phyloP scores from a whole-genome alignment of 2,329 filamentous ascomycete species.

The Trichoderma atrobrunneum region DNA sequence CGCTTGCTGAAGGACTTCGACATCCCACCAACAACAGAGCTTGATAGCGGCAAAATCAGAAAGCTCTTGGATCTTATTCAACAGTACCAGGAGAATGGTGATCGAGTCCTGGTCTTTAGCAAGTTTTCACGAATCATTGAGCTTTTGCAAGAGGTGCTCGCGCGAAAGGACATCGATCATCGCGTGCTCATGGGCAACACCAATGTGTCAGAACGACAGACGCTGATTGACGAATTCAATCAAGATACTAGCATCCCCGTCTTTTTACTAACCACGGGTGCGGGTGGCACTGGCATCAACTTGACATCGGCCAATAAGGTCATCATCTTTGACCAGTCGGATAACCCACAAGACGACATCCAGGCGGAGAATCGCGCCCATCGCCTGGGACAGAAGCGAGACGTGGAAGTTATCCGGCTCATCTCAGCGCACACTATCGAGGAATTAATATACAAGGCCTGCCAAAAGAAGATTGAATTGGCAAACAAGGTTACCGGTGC shows the following conservation, averaged over 20 bases:
- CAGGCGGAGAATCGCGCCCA: conserved; percentile 97
- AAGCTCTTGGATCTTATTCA: conserved; percentile 73
- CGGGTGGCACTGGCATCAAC: conserved; percentile 96
- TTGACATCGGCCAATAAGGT: conserved; percentile 95
- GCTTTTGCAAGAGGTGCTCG: conserved; percentile 79
- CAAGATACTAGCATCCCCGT: conserved; percentile 73
- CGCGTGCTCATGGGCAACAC: conserved; percentile 86
- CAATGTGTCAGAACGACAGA: conserved; percentile 77
- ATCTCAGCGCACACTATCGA: conserved; percentile 82
- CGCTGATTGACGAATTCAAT: conserved; percentile 84
- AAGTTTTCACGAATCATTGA: conserved; percentile 92
- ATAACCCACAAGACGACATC: conserved; percentile 97
- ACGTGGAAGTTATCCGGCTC: conserved; percentile 86
- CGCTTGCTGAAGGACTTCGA: conserved; percentile 52
- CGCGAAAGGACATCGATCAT: conserved; percentile 69
- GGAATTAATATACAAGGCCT: conserved; percentile 87
- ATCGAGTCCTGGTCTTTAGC: conserved; percentile 86
- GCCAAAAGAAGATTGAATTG: conserved; percentile 87
- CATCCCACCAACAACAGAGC: conserved; percentile 51
- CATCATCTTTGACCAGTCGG: conserved; percentile 94
- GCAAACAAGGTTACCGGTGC: conserved; percentile 60
- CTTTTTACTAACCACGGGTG: conserved; percentile 89
- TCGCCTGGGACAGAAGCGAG: conserved; percentile 83
- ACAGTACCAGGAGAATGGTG: conserved; percentile 73
- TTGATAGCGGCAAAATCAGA: conserved; percentile 77